A percentile compares a stretch with the other conserved stretches of the same genome.
These are phyloP conservation scores for Jaenimonas drosophilae DNA, from an alignment of 208 protist genomes.

Conservation along the genomic window DNA sequence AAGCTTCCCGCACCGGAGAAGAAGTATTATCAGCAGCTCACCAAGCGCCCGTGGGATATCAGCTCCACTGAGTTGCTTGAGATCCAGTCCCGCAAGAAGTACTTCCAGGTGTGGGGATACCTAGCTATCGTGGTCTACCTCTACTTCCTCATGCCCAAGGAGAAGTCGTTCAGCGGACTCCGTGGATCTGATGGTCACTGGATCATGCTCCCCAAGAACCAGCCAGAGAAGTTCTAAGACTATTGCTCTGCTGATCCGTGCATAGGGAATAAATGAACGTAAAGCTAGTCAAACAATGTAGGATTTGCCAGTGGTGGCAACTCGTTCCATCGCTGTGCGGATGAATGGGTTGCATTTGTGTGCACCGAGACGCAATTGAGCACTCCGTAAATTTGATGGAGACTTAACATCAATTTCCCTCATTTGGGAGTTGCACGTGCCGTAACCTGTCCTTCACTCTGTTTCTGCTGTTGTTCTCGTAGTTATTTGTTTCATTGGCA, in stretches of 20 bases:
- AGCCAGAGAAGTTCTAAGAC: constrained; percentile 86
- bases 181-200: constrained; percentile 76
- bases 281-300: too few relatives aligned
- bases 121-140: constrained; percentile 51
- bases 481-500: not conserved
- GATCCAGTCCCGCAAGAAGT: constrained; percentile 84
- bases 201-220: constrained; percentile 78
- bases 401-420: too few relatives aligned
- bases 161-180: constrained; percentile 84
- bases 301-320: too few relatives aligned
- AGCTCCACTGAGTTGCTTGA: constrained; percentile 81
- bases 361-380: too few relatives aligned
- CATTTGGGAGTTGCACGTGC: too few relatives aligned
- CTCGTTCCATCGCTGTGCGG: too few relatives aligned
- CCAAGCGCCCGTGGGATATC: constrained; percentile 84
- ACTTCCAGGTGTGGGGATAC: constrained; percentile 73
- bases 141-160: constrained; percentile 88
- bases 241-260: too few relatives aligned
- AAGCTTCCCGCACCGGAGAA: constrained; percentile 77
- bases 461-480: not conserved
- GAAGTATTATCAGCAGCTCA: constrained; percentile 86
- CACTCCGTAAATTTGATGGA: too few relatives aligned
- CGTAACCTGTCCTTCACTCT: too few relatives aligned
- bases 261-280: too few relatives aligned
- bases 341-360: too few relatives aligned